A percentile compares a stretch with the other conserved stretches of the same genome.
Conservation (phyloP, 1,139 yeast genomes). For the Candida sp. region DNA sequence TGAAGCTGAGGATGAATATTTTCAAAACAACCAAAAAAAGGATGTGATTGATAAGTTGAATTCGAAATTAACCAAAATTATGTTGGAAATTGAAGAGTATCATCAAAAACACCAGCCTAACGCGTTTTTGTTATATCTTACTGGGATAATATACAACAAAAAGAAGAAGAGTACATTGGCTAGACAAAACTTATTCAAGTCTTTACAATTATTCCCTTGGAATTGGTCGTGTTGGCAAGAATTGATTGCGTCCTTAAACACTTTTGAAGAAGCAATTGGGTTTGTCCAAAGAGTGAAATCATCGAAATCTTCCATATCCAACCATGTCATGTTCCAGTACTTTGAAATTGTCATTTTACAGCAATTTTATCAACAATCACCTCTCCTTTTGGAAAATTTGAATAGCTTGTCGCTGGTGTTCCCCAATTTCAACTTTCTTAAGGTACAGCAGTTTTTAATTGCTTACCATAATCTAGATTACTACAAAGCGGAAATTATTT, state of each 20-base stretch:
- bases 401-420: slow-evolving; percentile 47
- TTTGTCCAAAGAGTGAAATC: slow-evolving; percentile 39
- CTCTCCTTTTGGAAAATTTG: slow-evolving; percentile 47
- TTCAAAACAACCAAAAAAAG: slow-evolving; percentile 6
- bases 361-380: slow-evolving; percentile 73
- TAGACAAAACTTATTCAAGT: slow-evolving; percentile 52
- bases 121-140: slow-evolving; percentile 67
- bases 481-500: slow-evolving; percentile 70
- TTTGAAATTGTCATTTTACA: slow-evolving; percentile 72
- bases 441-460: slow-evolving; percentile 76
- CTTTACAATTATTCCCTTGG: slow-evolving; percentile 66
- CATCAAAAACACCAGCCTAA: slow-evolving; percentile 30
- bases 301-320: slow-evolving; percentile 17
- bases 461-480: slow-evolving; percentile 82
- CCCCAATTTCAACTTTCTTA: slow-evolving; percentile 72
- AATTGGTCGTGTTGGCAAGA: slow-evolving; percentile 98
- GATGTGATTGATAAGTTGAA: slow-evolving; percentile 17
- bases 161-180: slow-evolving; percentile 63
- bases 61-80: slow-evolving; percentile 37
- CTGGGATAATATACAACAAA: slow-evolving; percentile 62
- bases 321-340: slow-evolving; percentile 56
- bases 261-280: slow-evolving; percentile 58
- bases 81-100: slow-evolving; percentile 34
- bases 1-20: slow-evolving; percentile 4
- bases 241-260: slow-evolving; percentile 58